phyloP scores from a whole-genome alignment of 2,329 filamentous ascomycete species.

The Cladophialophora carrionii region DNA sequence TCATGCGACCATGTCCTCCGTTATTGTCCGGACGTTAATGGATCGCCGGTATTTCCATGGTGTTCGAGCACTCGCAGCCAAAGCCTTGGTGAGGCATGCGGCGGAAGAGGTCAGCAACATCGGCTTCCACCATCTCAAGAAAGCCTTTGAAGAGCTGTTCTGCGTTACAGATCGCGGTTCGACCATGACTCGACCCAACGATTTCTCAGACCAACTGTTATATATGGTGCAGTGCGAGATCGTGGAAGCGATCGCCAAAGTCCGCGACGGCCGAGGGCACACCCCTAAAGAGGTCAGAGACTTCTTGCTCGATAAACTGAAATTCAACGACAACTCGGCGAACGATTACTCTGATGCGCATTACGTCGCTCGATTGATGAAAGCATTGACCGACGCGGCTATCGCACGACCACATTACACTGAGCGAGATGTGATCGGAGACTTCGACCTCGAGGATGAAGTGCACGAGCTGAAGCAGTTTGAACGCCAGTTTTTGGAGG shows the following conservation, averaged over 20 bases:
- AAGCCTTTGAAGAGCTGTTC: conserved; percentile 84
- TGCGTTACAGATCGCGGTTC: conserved; percentile 70
- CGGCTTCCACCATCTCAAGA: conserved; percentile 80
- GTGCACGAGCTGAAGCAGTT: conserved; percentile 59
- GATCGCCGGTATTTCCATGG: conserved; percentile 92
- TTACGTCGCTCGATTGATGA: conserved; percentile 82
- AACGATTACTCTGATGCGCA: conserved; percentile 88
- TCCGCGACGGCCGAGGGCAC: conserved; percentile 74
- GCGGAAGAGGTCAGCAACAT: conserved; percentile 72
- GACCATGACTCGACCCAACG: conserved; percentile 80
- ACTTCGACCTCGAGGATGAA: conserved; percentile 53
- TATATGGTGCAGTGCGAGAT: conserved; percentile 87
- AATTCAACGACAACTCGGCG: conserved; percentile 91
- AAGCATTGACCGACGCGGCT: conserved; percentile 61
- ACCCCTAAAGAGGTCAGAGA: conserved; percentile 77
- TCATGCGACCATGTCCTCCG: conserved; percentile 82
- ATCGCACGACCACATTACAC: conserved; percentile 48
- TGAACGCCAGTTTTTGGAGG: conserved; percentile 60
- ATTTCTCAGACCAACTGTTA: conserved; percentile 83
- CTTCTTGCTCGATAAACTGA: conserved; percentile 85
- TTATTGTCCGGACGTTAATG: conserved; percentile 85
- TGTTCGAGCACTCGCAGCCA: conserved; percentile 82
- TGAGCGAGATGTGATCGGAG: conserved; percentile 47
- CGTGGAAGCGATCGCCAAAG: conserved; percentile 74
- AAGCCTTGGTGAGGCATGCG: conserved; percentile 76